Evolutionary conservation across 2,329 filamentous ascomycete species (phyloP).

Genomic region (Myriangium duriaei): DNA sequence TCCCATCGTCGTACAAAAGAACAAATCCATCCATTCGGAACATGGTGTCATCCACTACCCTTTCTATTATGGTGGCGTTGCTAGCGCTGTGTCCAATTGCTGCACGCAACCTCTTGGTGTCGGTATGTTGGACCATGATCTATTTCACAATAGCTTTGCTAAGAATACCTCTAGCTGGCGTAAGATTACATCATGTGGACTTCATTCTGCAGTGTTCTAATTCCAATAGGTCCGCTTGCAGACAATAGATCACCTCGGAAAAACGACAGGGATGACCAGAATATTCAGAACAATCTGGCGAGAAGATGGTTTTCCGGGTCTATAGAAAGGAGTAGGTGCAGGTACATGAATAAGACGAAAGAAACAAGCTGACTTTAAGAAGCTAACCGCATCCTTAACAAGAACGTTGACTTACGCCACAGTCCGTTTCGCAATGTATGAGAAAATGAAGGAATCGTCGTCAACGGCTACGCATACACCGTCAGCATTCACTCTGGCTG

Average conservation of each 20-base stretch:
- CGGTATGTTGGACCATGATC: slow-evolving; percentile 5
- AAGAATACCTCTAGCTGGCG: too few species aligned
- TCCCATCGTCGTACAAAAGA: slow-evolving; percentile 14
- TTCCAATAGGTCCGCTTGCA: slow-evolving; percentile 9
- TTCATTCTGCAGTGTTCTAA: too few species aligned
- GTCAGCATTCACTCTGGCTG: slow-evolving; percentile 12
- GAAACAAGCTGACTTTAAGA: background rate
- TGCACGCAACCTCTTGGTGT: slow-evolving; percentile 17
- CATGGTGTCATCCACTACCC: slow-evolving; percentile 17
- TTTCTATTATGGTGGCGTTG: slow-evolving; percentile 16
- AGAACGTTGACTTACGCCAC: slow-evolving; percentile 14
- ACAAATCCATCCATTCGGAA: slow-evolving; percentile 16
- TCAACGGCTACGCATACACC: slow-evolving; percentile 15
- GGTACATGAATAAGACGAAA: background rate
- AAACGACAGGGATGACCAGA: slow-evolving; percentile 11
- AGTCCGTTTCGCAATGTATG: slow-evolving; percentile 15
- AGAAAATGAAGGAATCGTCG: slow-evolving; percentile 15
- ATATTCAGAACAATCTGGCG: slow-evolving; percentile 14
- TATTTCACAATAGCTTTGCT: too few species aligned
- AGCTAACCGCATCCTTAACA: slow-evolving; percentile 15
- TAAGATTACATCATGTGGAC: too few species aligned
- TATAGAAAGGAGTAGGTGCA: slow-evolving; percentile 15
- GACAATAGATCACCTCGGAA: slow-evolving; percentile 10
- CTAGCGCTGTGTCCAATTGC: slow-evolving; percentile 14
- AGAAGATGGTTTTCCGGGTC: slow-evolving; percentile 13